These are phyloP conservation scores for Phialocephala sp. DNA, from an alignment of 2,329 filamentous ascomycete species.

Conservation along the genomic window DNA sequence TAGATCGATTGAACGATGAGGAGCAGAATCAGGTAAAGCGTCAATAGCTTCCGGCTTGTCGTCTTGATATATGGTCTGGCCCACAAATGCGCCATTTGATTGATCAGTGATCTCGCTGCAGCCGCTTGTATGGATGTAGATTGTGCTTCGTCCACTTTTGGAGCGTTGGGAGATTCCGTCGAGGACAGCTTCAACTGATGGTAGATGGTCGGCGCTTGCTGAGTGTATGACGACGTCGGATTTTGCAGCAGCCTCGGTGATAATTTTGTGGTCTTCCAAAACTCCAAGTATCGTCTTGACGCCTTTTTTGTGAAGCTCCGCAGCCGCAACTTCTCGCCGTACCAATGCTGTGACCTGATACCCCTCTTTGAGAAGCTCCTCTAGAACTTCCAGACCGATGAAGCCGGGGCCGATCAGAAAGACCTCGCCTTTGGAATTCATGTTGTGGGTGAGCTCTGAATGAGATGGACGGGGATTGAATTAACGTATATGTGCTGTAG, in stretches of 20 bases:
- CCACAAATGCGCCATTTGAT: slow-evolving; percentile 37
- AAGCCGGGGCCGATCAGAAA: slow-evolving; percentile 54
- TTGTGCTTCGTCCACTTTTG: slow-evolving; percentile 45
- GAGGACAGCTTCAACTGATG: slow-evolving; percentile 51
- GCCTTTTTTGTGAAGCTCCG: slow-evolving; percentile 31
- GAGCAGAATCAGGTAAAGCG: slow-evolving; percentile 48
- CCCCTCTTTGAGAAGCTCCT: slow-evolving; percentile 48
- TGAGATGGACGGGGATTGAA: not conserved
- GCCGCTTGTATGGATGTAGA: slow-evolving; percentile 57
- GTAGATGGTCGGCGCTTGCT: slow-evolving; percentile 55
- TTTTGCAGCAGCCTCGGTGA: slow-evolving; percentile 39
- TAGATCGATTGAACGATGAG: slow-evolving; percentile 53
- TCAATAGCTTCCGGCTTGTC: slow-evolving; percentile 48
- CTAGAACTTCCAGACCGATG: slow-evolving; percentile 54
- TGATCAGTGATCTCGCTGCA: slow-evolving; percentile 49
- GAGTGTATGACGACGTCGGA: slow-evolving; percentile 54
- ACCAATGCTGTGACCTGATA: slow-evolving; percentile 50
- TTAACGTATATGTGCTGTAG: not conserved
- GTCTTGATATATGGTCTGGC: slow-evolving; percentile 48
- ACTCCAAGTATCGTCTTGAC: not conserved
- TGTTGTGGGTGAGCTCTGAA: not conserved
- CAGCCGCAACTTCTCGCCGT: slow-evolving; percentile 48
- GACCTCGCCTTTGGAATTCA: slow-evolving; percentile 36
- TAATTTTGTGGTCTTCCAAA: not conserved
- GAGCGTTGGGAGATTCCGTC: slow-evolving; percentile 48